phyloP scores from a whole-genome alignment of 2,329 filamentous ascomycete genomes.

The Podosphaera fusca region DNA sequence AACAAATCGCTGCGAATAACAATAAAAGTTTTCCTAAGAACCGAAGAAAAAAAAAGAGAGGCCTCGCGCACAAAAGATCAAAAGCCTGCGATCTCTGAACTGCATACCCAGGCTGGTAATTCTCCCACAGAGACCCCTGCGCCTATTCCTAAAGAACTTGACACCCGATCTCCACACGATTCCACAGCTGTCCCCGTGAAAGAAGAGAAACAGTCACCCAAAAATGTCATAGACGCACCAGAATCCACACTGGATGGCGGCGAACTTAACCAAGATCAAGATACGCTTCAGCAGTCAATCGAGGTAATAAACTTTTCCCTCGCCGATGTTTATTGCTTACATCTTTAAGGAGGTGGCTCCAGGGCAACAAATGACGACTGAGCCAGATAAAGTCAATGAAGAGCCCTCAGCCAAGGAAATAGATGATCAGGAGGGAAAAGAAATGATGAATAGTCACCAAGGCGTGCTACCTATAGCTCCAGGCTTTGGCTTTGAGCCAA shows the following conservation, averaged over 20 bases:
- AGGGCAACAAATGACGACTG: slow-evolving; percentile 13
- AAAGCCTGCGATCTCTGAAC: slow-evolving; percentile 17
- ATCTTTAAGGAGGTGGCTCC: slow-evolving; percentile 14
- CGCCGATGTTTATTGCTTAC: slow-evolving; percentile 5
- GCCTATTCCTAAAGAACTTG: slow-evolving; percentile 1
- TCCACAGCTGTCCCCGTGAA: slow-evolving; percentile 2
- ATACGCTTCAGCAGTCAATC: slow-evolving; percentile 18
- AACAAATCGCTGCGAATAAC: slow-evolving; percentile 85
- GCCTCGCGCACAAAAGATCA: slow-evolving; percentile 26
- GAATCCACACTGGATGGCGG: slow-evolving; percentile 3
- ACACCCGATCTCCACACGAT: slow-evolving; percentile 1
- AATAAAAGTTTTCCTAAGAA: slow-evolving; percentile 74
- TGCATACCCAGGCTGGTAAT: slow-evolving; percentile 9
- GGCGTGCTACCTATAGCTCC: slow-evolving; percentile 10
- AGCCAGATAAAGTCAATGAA: slow-evolving; percentile 6
- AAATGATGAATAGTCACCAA: slow-evolving; percentile 6
- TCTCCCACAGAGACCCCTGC: slow-evolving; percentile 3
- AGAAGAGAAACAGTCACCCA: slow-evolving; percentile 3
- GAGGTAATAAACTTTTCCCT: slow-evolving; percentile 13
- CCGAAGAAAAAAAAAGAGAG: slow-evolving; percentile 73
- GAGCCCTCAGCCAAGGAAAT: slow-evolving; percentile 3
- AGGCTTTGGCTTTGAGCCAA: slow-evolving; percentile 22
- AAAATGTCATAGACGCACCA: slow-evolving; percentile 3
- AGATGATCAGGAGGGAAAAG: slow-evolving; percentile 5
- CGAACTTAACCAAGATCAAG: slow-evolving; percentile 10